Evolutionary conservation across 1,284 basidiomycete genomes (phyloP), one percentile per base, ranked within the genome.

Genomic region (Gomphus sp.): DNA sequence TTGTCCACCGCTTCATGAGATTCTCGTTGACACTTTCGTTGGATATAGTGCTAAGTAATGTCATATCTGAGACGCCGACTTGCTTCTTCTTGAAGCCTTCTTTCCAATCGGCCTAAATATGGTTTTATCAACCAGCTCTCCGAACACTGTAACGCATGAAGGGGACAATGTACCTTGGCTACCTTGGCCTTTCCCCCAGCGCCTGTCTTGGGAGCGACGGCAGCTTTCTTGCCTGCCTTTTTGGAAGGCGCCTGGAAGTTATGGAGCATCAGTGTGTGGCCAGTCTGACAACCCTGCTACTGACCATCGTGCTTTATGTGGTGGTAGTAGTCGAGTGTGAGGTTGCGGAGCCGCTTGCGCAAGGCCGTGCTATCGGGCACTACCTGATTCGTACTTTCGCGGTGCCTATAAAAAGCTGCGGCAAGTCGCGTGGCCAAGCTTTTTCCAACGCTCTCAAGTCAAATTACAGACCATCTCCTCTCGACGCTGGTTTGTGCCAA

Each of bases 21-120:
- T 99, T 99, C 58, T 98, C 93, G 72, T 98, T 99, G 80, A 99
- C 87, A 66, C 89, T 89, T 69, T 99, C 96, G 73, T 99, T 98
- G 71, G 92, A 95, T 76, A 99, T 97, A 55, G 93, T 97, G 57
- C 91, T 91, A 62, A 99, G 79, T 62, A 99, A 76, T 9, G 97
- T 99, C 97, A 99, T 99, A 76, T 99, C 97, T 56, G 93, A 88
- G 60, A 99, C 96, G 61, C 97, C 97, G 60, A 95, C 92, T 73
- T 90, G 85, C 75, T 96, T 95, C 84, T 96, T 97, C 85, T 93
- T 94, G 80, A 97, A 96, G 16, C 93, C 92, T 69, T 97, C 94
- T 71, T 94, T 94, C 94, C 94, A 98, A 71, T 97, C 94, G 58
- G 94, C 94, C 93, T 97, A 59, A 18, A 45, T 14, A 10, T 28